Percentiles rank a stretch among this genome's conserved stretches.
Evolutionary conservation across 2,329 filamentous ascomycete genomes (phyloP).

Genomic region (Chalaropsis thielavioides): DNA sequence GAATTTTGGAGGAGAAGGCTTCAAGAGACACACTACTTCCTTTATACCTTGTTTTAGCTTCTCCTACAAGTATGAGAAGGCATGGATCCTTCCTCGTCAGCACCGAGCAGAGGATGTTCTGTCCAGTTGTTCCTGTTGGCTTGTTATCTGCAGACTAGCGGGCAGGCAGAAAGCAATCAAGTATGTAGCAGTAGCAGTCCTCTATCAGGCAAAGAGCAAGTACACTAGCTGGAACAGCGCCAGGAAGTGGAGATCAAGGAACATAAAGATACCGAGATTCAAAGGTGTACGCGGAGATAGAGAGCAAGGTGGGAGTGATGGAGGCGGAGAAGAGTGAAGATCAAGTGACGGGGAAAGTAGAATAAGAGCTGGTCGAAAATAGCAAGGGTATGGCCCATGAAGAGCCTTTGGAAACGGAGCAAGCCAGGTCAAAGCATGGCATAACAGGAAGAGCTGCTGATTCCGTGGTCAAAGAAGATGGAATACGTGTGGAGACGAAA

Average conservation of each 20-base stretch:
- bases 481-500: neutral
- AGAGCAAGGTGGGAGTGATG: neutral
- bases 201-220: neutral
- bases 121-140: neutral
- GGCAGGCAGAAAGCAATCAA: neutral
- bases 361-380: neutral
- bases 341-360: neutral
- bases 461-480: neutral
- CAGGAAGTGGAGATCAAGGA: neutral
- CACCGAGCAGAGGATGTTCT: neutral
- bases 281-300: neutral
- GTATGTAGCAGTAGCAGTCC: neutral
- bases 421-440: neutral
- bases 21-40: neutral
- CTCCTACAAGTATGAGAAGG: neutral
- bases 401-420: neutral
- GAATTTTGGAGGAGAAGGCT: neutral
- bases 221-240: neutral
- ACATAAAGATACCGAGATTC: neutral
- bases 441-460: too few species aligned
- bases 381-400: neutral
- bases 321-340: neutral
- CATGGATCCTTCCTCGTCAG: neutral
- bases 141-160: neutral
- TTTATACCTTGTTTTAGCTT: neutral